Evolutionary conservation across 2,329 filamentous ascomycete species (phyloP), one percentile per base, ranked within the genome.

Genomic region (Colletotrichum sp.): DNA sequence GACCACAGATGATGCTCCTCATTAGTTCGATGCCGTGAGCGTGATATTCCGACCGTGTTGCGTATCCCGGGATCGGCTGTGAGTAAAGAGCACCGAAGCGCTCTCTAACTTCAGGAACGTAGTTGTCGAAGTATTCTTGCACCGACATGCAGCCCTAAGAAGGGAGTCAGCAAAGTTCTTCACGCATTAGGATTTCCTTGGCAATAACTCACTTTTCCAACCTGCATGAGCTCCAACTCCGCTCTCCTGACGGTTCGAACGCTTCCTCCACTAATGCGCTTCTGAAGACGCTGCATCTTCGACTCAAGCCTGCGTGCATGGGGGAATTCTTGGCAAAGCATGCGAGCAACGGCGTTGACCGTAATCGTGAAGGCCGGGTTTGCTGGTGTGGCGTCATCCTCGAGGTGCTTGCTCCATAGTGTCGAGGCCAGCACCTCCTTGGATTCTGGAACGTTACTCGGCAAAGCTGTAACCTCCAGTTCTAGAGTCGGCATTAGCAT

Each of bases 141-240:
- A 83, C 76, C 9, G 83, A 79, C 49, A 90, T 80, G 52, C 78
- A 84, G 21, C 80, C 82, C 88, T 89, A 63, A 21, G 32, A 57
- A 12, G 60, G 15, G 52, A n/a, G 71, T 79, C 63, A 83, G 79
- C 74, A 78, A 6, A 13, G 7, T 36, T 5, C 13, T 26, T n/a
- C n/a, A 8, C n/a, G 16, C 21, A 16, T 8, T n/a, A 6, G 26
- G 21, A 24, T 32, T 24, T n/a, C 21, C 55, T 6, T 74, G 84
- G 5, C 9, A 21, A 26, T 34, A 12, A 63, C 30, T 80, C 79
- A 90, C 89, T 85, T 88, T 90, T 78, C 89, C 90, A 15, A 85
- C 85, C 70, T 88, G 85, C 67, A 91, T 84, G 6, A 91, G 79
- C 73, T 90, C 88, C 21, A 92, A 80, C 80, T 92, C 90, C 2